These are phyloP conservation scores for Stygiomarasmius scandens DNA, from an alignment of 1,284 basidiomycete genomes.

Conservation along the genomic window DNA sequence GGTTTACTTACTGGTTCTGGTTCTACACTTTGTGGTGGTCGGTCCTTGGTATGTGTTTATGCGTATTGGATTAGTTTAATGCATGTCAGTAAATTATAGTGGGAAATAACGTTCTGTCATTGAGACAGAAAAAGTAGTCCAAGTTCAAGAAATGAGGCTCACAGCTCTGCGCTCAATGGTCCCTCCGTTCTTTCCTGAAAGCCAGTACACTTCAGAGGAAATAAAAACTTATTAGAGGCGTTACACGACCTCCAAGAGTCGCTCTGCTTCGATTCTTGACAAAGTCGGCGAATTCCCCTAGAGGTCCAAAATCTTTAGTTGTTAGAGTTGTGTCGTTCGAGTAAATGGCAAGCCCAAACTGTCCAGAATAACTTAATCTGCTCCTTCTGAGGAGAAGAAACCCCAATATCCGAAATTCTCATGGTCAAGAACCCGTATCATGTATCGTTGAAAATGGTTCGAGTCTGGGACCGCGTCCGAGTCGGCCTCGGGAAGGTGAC, in stretches of 20 bases:
- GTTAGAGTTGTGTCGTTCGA: slow-evolving; percentile 26
- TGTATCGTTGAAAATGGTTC: too few relatives aligned
- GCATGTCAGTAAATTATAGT: too few relatives aligned
- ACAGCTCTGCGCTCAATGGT: slow-evolving; percentile 5
- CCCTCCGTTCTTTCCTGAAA: slow-evolving; percentile 26
- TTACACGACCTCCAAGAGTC: slow-evolving; percentile 18
- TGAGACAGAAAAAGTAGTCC: too few relatives aligned
- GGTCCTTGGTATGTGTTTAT: too few relatives aligned
- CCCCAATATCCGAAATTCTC: slow-evolving; percentile 38
- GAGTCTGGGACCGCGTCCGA: too few relatives aligned
- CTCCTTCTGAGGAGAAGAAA: slow-evolving; percentile 35
- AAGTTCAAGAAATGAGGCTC: too few relatives aligned
- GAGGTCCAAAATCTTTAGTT: slow-evolving; percentile 23
- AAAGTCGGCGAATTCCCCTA: slow-evolving; percentile 31
- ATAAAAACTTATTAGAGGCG: slow-evolving; percentile 9
- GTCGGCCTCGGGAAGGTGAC: too few relatives aligned
- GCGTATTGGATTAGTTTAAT: too few relatives aligned
- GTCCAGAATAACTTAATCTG: slow-evolving; percentile 30
- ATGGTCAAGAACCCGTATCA: slow-evolving; percentile 30
- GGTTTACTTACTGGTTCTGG: too few relatives aligned
- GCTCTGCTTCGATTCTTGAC: slow-evolving; percentile 23
- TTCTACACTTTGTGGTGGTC: too few relatives aligned
- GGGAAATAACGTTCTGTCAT: too few relatives aligned
- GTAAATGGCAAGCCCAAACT: slow-evolving; percentile 31
- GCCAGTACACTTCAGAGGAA: too few relatives aligned